phyloP scores from a whole-genome alignment of 805 yeast species.

The Candida yuanshanica region DNA sequence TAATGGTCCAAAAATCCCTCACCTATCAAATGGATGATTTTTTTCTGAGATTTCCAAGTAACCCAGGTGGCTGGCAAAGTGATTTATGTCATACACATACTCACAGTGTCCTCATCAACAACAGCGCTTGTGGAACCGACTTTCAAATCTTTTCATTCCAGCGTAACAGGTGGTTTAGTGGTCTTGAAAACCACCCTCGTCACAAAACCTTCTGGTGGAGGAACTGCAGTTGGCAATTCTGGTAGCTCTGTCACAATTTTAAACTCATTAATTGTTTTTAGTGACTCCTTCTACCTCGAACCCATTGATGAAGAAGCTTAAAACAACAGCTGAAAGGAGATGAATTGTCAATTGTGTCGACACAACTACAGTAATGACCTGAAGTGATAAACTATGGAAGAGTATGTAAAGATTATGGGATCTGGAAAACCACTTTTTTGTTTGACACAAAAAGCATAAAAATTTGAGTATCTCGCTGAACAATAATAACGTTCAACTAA shows the following conservation, averaged over 20 bases:
- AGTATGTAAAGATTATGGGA: no score
- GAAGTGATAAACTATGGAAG: no score
- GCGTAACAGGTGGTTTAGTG: neutral
- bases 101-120: neutral
- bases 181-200: neutral
- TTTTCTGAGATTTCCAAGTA: neutral
- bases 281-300: neutral
- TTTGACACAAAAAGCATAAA: neutral
- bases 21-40: neutral
- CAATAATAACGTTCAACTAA: no score
- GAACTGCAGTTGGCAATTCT: neutral
- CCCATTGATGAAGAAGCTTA: neutral
- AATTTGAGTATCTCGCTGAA: no score
- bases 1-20: neutral
- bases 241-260: conserved; percentile 10
- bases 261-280: neutral
- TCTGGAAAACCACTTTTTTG: neutral
- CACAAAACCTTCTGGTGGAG: neutral
- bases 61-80: conserved; percentile 5
- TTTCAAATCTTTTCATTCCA: neutral
- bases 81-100: conserved; percentile 9
- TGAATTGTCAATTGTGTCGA: no score
- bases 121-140: neutral
- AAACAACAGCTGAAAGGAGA: neutral
- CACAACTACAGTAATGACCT: no score